Conservation (phyloP, 306 rosid species). For the Hylodesmum podocarpum region DNA sequence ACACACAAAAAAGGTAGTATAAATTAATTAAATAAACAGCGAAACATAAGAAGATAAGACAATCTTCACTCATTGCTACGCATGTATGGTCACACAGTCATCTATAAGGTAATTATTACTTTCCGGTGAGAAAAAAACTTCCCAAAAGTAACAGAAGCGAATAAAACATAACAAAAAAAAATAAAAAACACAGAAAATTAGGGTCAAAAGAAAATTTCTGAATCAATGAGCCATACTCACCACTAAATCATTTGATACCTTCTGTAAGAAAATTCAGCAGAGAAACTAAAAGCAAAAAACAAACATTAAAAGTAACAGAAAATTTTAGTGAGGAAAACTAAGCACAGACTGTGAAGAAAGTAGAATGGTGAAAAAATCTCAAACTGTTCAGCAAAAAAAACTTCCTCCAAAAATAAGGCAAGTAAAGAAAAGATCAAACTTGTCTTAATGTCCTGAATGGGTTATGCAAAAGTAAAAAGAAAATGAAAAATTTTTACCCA, state of each 20-base stretch:
- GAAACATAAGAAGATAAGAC: conserved; percentile 2
- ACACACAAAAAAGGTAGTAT: not conserved
- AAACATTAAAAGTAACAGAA: not conserved
- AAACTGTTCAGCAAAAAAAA: not conserved
- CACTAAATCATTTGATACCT: not conserved
- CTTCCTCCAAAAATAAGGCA: not conserved
- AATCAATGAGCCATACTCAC: not conserved
- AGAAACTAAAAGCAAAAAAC: not conserved
- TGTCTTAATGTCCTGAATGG: not conserved
- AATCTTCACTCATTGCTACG: conserved; percentile 9
- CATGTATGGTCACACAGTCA: not conserved
- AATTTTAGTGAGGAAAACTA: not conserved
- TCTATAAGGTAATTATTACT: not conserved
- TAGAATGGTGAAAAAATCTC: not conserved
- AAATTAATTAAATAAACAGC: not conserved
- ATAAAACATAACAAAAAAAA: not conserved
- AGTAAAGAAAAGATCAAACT: not conserved
- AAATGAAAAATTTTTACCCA: not conserved
- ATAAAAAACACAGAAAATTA: not conserved
- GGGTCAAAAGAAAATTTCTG: not conserved
- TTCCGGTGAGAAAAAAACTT: not conserved
- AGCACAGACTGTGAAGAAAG: conserved; percentile 7
- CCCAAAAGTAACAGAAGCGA: not conserved
- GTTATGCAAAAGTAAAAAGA: not conserved
- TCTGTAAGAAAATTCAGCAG: not conserved